Percentiles rank a stretch among this genome's conserved stretches.
These are phyloP conservation scores for Colletotrichum sp. DNA, from an alignment of 2,329 filamentous ascomycete genomes.

Conservation along the genomic window DNA sequence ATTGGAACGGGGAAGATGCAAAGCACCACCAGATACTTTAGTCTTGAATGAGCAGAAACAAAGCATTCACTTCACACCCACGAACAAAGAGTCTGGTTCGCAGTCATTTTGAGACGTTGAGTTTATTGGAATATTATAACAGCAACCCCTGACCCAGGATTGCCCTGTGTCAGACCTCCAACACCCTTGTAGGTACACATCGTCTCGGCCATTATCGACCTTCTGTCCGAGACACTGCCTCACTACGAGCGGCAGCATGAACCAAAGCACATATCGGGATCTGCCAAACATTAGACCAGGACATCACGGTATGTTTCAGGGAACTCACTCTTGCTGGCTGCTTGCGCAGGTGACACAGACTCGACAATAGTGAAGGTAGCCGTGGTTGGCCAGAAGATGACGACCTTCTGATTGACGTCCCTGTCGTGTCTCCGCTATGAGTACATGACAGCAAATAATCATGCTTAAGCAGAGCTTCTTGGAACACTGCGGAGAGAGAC, in stretches of 20 bases:
- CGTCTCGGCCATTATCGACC: not conserved
- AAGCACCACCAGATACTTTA: not conserved
- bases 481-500: not conserved
- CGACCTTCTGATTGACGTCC: not conserved
- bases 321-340: not conserved
- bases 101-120: no score
- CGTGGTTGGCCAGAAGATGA: not conserved
- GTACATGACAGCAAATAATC: not conserved
- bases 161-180: no score
- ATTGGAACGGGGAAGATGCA: not conserved
- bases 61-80: no score
- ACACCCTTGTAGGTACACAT: no score
- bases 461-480: no score
- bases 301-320: no score
- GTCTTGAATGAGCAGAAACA: not conserved
- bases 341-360: not conserved
- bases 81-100: no score
- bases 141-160: no score
- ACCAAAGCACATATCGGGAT: not conserved
- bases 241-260: not conserved
- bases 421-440: not conserved
- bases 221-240: fast-evolving
- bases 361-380: not conserved
- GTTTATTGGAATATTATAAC: no score
- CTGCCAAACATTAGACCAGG: not conserved